Evolutionary conservation across 2,329 filamentous ascomycete genomes (phyloP).

Genomic region (Aspergillus pseudonomiae): DNA sequence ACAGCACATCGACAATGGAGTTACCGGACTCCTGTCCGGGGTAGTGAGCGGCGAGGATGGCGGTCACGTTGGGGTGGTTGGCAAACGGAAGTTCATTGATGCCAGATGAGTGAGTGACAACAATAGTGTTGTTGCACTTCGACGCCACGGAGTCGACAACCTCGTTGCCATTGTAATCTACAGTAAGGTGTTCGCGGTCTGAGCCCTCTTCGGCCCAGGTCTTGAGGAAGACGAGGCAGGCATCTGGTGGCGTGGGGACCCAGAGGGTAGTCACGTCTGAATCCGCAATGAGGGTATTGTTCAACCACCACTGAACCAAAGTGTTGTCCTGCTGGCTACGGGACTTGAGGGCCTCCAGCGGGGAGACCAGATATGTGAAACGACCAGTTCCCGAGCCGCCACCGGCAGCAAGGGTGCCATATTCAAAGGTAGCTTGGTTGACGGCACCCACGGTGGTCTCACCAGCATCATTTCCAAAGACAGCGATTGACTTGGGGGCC

Average conservation of each 20-base stretch:
- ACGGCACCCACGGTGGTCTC: conserved; percentile 27
- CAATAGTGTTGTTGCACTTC: conserved; percentile 77
- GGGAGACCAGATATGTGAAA: not conserved
- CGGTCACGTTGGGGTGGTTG: conserved; percentile 76
- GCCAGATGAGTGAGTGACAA: conserved; percentile 80
- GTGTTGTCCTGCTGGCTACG: not conserved
- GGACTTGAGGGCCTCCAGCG: conserved; percentile 2
- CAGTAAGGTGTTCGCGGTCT: conserved; percentile 62
- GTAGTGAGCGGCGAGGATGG: conserved; percentile 79
- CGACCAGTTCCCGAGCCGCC: conserved; percentile 3
- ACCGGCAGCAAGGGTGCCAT: conserved; percentile 16
- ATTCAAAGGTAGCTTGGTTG: not conserved
- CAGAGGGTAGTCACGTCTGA: conserved; percentile 22
- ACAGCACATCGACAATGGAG: conserved; percentile 78
- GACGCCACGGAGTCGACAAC: conserved; percentile 77
- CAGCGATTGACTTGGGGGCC: conserved; percentile 47
- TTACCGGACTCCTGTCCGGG: conserved; percentile 85
- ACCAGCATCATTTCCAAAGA: conserved; percentile 55
- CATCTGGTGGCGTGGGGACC: conserved; percentile 39
- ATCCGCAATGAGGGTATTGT: conserved; percentile 16
- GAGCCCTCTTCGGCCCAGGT: conserved; percentile 80
- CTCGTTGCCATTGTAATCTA: conserved; percentile 78
- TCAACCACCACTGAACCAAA: conserved; percentile 28
- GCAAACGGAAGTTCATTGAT: conserved; percentile 66
- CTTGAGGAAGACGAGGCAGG: conserved; percentile 80